Percentiles rank a stretch among this genome's conserved stretches.
Evolutionary conservation across 805 yeast species (phyloP).

Genomic region (Candida coleopterorum): DNA sequence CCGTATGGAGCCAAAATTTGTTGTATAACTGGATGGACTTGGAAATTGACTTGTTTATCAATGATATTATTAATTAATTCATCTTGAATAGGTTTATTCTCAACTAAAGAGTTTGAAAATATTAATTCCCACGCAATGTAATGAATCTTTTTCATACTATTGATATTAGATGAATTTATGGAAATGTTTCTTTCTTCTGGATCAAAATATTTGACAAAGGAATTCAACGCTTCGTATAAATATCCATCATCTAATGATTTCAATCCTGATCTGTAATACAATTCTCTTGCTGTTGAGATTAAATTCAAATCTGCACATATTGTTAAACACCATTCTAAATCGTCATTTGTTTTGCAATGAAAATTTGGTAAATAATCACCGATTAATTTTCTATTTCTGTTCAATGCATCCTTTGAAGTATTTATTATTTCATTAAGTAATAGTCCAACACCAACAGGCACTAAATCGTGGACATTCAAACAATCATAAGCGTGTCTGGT

Average conservation of each 20-base stretch:
- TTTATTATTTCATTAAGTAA: conserved; percentile 38
- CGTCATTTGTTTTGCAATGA: conserved; percentile 64
- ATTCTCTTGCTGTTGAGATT: conserved; percentile 50
- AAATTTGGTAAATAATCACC: conserved; percentile 57
- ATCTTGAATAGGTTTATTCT: conserved; percentile 53
- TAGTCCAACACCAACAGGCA: conserved; percentile 69
- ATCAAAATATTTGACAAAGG: conserved; percentile 62
- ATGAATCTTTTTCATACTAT: conserved; percentile 42
- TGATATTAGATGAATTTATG: conserved; percentile 11
- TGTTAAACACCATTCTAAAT: conserved; percentile 72
- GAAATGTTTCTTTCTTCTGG: conserved; percentile 5
- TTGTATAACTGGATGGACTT: conserved; percentile 52
- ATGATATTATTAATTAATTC: conserved; percentile 49
- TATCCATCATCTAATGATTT: conserved; percentile 50
- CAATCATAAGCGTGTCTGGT: conserved; percentile 53
- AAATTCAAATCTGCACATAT: conserved; percentile 65
- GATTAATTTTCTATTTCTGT: conserved; percentile 32
- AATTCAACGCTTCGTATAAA: conserved; percentile 57
- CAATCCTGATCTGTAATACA: conserved; percentile 48
- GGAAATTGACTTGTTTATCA: conserved; percentile 27
- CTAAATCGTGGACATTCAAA: conserved; percentile 46
- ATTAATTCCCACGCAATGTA: conserved; percentile 53
- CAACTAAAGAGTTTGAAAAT: conserved; percentile 55
- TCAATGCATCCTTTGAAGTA: conserved; percentile 38
- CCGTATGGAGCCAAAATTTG: conserved; percentile 74